Percentiles rank a stretch among this genome's conserved stretches.
Evolutionary conservation across 2,329 filamentous ascomycete genomes (phyloP).

Genomic region (Alternaria sp.): DNA sequence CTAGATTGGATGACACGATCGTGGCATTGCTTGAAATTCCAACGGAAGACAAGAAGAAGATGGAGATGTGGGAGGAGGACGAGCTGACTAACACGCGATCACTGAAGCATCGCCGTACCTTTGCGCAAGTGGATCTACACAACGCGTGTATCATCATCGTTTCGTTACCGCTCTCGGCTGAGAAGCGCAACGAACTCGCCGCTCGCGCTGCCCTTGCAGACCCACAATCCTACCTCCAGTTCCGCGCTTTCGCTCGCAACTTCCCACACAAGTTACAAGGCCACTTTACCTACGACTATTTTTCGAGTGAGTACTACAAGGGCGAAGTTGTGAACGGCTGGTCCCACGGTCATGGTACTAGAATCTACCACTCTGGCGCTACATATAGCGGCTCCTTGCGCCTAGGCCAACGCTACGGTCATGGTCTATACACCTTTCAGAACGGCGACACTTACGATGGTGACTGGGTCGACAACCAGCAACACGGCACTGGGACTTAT

Average conservation of each 20-base stretch:
- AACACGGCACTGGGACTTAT: constrained; percentile 65
- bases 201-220: constrained; percentile 45
- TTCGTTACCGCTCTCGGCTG: constrained; percentile 30
- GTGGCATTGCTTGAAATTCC: constrained; percentile 36
- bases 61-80: constrained; percentile 61
- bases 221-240: constrained; percentile 52
- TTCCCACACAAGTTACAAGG: constrained; percentile 54
- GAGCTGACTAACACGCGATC: constrained; percentile 33
- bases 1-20: constrained; percentile 44
- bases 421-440: constrained; percentile 64
- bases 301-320: constrained; percentile 63
- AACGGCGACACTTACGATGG: constrained; percentile 69
- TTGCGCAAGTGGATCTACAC: constrained; percentile 40
- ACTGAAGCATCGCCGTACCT: constrained; percentile 43
- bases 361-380: constrained; percentile 62
- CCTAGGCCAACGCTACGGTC: constrained; percentile 60
- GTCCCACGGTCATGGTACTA: constrained; percentile 62
- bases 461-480: constrained; percentile 68
- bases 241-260: constrained; percentile 48
- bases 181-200: constrained; percentile 39
- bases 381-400: constrained; percentile 64
- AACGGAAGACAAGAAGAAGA: constrained; percentile 43
- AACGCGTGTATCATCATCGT: constrained; percentile 46
- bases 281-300: constrained; percentile 59
- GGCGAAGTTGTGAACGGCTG: constrained; percentile 56